Evolutionary conservation across 768 basidiomycete species (phyloP).

Genomic region (Rhizopogon vinicolor): DNA sequence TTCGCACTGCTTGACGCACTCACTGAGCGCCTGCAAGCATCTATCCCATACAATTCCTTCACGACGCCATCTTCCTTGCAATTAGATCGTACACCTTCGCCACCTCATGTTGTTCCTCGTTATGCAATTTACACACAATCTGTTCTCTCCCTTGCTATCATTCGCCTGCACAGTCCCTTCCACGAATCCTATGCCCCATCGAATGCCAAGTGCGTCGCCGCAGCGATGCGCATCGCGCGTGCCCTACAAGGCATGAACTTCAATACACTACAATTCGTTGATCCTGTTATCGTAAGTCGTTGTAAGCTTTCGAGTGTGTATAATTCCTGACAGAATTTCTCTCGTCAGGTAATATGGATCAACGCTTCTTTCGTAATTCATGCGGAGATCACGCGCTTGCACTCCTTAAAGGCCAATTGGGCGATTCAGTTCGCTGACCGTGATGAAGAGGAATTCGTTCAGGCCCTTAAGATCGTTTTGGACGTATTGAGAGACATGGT

Average conservation of each 20-base stretch:
- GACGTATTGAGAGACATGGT: constrained; percentile 14
- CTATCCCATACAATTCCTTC: background rate
- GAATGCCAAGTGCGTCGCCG: constrained; percentile 11
- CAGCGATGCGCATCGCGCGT: constrained; percentile 9
- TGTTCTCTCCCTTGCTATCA: constrained; percentile 16
- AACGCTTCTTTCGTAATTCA: constrained; percentile 15
- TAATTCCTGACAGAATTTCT: background rate
- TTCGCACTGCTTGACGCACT: constrained; percentile 43
- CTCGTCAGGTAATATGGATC: constrained; percentile 19
- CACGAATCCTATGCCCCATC: constrained; percentile 9
- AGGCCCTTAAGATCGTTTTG: constrained; percentile 12
- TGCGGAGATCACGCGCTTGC: constrained; percentile 17
- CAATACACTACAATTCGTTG: background rate
- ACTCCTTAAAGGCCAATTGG: constrained; percentile 1
- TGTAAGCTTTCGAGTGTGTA: background rate
- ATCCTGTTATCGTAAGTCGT: constrained; percentile 9
- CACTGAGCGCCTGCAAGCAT: constrained; percentile 36
- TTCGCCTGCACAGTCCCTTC: constrained; percentile 19
- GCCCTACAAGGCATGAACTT: constrained; percentile 10
- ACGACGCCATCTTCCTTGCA: background rate
- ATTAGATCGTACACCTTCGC: background rate
- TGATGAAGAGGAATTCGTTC: constrained; percentile 5
- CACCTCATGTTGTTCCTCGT: background rate
- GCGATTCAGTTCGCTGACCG: background rate
- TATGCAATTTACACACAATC: background rate